Conservation (phyloP, 2,329 filamentous ascomycete genomes). For the Orbilia blumenaviensis region DNA sequence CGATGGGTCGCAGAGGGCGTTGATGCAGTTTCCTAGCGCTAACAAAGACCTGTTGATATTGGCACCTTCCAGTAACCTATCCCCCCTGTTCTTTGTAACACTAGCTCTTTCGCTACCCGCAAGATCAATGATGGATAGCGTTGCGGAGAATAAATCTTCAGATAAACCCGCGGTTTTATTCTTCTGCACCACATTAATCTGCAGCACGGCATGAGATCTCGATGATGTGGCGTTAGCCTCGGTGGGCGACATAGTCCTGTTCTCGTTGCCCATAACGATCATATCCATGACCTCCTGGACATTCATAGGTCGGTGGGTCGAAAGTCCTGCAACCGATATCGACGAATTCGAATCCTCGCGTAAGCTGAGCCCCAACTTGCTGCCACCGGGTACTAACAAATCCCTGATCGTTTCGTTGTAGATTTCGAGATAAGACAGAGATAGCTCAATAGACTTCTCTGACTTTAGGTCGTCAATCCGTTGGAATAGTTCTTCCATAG, state of each 20-base stretch:
- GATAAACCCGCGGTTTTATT: conserved; percentile 91
- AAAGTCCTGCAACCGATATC: conserved; percentile 88
- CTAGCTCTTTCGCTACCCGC: conserved; percentile 95
- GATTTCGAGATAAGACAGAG: conserved; percentile 94
- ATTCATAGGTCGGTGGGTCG: conserved; percentile 87
- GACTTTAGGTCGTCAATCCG: conserved; percentile 85
- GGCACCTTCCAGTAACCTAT: conserved; percentile 88
- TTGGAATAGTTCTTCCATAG: conserved; percentile 98
- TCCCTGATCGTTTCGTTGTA: conserved; percentile 99
- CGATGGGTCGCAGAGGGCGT: conserved; percentile 90
- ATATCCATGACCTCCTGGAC: conserved; percentile 99
- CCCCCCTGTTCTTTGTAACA: conserved; percentile 94
- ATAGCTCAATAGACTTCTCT: conserved; percentile 88
- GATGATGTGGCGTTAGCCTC: conserved; percentile 98
- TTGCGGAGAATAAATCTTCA: conserved; percentile 97
- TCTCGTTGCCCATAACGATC: conserved; percentile 93
- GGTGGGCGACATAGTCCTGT: conserved; percentile 93
- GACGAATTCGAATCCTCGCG: conserved; percentile 93
- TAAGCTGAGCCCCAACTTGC: conserved; percentile 80
- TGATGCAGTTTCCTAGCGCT: conserved; percentile 95
- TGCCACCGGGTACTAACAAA: conserved; percentile 83
- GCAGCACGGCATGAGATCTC: conserved; percentile 93
- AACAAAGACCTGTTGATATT: conserved; percentile 99
- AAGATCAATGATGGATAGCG: conserved; percentile 95
- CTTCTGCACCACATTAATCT: conserved; percentile 95